phyloP scores from a whole-genome alignment of 225 moss, liverwort and hornwort species.

The Sphagnum tenellum region DNA sequence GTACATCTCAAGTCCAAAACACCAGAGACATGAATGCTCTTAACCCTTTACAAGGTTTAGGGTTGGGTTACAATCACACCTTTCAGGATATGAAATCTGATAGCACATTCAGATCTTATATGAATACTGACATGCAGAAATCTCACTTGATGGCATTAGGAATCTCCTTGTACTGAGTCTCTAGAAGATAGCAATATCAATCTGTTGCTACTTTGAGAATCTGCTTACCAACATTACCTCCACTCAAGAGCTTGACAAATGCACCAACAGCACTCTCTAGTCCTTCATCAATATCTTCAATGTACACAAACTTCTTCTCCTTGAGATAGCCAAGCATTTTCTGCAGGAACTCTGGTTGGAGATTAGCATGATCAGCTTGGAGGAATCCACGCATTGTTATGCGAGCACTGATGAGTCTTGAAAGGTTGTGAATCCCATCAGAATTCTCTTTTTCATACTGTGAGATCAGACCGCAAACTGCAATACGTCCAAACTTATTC shows the following conservation, averaged over 20 bases:
- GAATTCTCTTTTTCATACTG: conserved; percentile 17
- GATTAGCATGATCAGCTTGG: conserved; percentile 24
- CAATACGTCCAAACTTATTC: conserved; percentile 36
- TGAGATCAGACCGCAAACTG: conserved; percentile 41
- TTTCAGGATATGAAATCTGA: too few species aligned
- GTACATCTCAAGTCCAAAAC: too few species aligned
- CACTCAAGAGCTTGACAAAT: conserved; percentile 31
- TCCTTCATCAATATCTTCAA: conserved; percentile 36
- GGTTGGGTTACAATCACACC: too few species aligned
- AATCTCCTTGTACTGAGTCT: too few species aligned
- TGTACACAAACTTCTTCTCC: conserved; percentile 25
- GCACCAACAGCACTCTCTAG: conserved; percentile 30
- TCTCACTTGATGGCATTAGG: too few species aligned
- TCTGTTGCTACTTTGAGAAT: conserved; percentile 18
- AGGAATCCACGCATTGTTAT: conserved; percentile 34
- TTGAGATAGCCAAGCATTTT: conserved; percentile 19
- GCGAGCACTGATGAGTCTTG: conserved; percentile 11
- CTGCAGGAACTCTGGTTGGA: conserved; percentile 19
- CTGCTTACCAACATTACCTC: conserved; percentile 41
- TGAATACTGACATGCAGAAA: too few species aligned
- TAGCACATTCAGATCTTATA: too few species aligned
- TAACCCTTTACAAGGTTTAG: too few species aligned
- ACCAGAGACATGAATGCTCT: too few species aligned
- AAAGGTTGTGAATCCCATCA: conserved; percentile 20
- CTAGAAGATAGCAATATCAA: background rate